phyloP scores from a whole-genome alignment of 1,284 basidiomycete species.

The Irpex sp. region DNA sequence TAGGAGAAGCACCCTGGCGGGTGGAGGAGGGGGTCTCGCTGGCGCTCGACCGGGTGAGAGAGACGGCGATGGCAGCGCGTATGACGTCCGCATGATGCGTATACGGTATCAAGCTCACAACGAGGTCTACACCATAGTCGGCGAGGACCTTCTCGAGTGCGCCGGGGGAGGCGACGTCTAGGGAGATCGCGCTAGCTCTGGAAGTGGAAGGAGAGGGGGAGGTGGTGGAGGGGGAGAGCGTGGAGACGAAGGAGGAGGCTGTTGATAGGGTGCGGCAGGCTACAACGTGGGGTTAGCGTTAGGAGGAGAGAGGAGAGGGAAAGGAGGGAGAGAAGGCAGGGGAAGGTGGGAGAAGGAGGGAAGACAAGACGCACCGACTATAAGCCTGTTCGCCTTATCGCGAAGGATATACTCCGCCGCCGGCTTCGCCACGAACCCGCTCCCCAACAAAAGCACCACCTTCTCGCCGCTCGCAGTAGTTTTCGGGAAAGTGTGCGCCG shows the following conservation, averaged over 20 bases:
- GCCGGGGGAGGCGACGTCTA: constrained; percentile 77
- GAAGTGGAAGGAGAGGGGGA: constrained; percentile 34
- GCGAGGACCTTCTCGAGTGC: constrained; percentile 82
- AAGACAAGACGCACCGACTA: constrained; percentile 54
- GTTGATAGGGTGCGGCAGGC: constrained; percentile 84
- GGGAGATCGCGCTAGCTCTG: constrained; percentile 42
- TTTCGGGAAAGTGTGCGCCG: no score
- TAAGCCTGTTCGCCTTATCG: constrained; percentile 80
- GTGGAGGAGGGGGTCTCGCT: no score
- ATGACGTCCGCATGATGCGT: constrained; percentile 90
- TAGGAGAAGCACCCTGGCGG: no score
- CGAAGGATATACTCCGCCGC: constrained; percentile 92
- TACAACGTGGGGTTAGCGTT: constrained; percentile 22
- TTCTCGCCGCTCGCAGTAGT: no score
- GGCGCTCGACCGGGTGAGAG: no score
- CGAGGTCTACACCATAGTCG: constrained; percentile 72
- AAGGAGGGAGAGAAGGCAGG: background rate
- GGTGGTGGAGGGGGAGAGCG: constrained; percentile 79
- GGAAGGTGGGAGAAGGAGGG: background rate
- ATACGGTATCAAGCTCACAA: constrained; percentile 97
- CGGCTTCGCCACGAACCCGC: constrained; percentile 93
- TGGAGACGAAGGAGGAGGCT: constrained; percentile 68
- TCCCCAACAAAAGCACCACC: constrained; percentile 42
- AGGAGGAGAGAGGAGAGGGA: no score
- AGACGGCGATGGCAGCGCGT: constrained; percentile 47